phyloP scores from a whole-genome alignment of 2,329 filamentous ascomycete genomes.

The Pochonia chlamydosporia region DNA sequence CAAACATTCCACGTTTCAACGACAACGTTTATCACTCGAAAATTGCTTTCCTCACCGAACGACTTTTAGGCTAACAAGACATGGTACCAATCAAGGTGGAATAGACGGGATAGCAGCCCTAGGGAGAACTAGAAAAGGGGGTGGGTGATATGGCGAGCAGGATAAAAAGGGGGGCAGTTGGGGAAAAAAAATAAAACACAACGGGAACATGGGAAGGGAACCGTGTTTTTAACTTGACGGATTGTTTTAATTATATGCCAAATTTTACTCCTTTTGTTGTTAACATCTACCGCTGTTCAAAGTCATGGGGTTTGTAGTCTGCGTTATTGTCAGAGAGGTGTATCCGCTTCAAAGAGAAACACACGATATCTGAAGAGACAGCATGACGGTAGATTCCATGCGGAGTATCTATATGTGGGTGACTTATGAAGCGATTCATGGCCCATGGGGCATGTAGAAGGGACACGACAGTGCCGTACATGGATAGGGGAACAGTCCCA shows the following conservation, averaged over 20 bases:
- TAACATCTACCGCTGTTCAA: too few relatives aligned
- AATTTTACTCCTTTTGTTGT: neutral
- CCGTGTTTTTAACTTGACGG: neutral
- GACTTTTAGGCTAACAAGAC: neutral
- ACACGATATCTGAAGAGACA: too few relatives aligned
- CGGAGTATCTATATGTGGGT: too few relatives aligned
- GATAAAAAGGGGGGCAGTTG: neutral
- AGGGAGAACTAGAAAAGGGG: neutral
- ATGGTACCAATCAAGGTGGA: neutral
- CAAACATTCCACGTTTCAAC: neutral
- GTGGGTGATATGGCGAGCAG: neutral
- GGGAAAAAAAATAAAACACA: neutral
- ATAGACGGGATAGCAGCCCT: too few relatives aligned
- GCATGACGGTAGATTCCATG: too few relatives aligned
- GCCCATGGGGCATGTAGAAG: too few relatives aligned
- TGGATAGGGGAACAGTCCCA: too few relatives aligned
- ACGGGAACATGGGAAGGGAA: neutral
- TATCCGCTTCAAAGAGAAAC: too few relatives aligned
- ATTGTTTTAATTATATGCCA: constrained; percentile 4
- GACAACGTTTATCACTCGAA: neutral
- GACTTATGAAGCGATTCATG: too few relatives aligned
- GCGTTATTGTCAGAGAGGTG: too few relatives aligned
- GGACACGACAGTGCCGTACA: too few relatives aligned
- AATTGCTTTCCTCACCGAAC: neutral
- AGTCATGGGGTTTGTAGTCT: neutral